phyloP scores from a whole-genome alignment of 495 filamentous ascomycete genomes.

The Podospora bellae-mahoneyi region DNA sequence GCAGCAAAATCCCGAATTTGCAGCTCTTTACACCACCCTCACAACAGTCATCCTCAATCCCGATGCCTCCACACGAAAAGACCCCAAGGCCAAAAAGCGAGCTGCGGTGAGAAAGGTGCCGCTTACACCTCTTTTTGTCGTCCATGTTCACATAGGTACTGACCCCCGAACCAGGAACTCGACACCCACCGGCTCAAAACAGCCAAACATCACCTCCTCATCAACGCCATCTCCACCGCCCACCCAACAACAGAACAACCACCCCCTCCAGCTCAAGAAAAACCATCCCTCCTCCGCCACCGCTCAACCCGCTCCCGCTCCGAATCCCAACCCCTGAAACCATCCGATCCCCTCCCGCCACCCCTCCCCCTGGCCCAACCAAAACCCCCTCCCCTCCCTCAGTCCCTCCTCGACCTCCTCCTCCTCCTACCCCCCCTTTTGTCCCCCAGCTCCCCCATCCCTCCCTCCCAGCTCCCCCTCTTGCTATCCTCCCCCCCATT shows the following conservation, averaged over 20 bases:
- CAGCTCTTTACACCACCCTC: conserved; percentile 58
- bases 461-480: conserved; percentile 26
- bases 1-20: conserved; percentile 61
- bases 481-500: conserved; percentile 44
- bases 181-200: conserved; percentile 39
- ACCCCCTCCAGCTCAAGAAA: conserved; percentile 16
- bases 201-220: conserved; percentile 41
- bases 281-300: conserved; percentile 21
- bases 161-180: conserved; percentile 33
- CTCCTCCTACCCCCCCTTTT: conserved; percentile 41
- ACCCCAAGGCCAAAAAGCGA: conserved; percentile 52
- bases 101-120: conserved; percentile 52
- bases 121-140: background rate
- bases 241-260: conserved; percentile 20
- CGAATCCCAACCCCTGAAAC: conserved; percentile 10
- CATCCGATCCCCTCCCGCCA: background rate
- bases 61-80: conserved; percentile 59
- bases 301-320: conserved; percentile 18
- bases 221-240: conserved; percentile 36
- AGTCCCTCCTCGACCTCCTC: conserved; percentile 42
- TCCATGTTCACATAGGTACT: background rate
- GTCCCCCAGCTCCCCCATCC: conserved; percentile 17
- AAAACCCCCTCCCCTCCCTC: conserved; percentile 17
- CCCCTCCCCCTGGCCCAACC: conserved; percentile 11
- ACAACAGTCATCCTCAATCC: conserved; percentile 56